Conservation (phyloP, 2,329 filamentous ascomycete genomes). For the Ambrosiella beaveri region DNA sequence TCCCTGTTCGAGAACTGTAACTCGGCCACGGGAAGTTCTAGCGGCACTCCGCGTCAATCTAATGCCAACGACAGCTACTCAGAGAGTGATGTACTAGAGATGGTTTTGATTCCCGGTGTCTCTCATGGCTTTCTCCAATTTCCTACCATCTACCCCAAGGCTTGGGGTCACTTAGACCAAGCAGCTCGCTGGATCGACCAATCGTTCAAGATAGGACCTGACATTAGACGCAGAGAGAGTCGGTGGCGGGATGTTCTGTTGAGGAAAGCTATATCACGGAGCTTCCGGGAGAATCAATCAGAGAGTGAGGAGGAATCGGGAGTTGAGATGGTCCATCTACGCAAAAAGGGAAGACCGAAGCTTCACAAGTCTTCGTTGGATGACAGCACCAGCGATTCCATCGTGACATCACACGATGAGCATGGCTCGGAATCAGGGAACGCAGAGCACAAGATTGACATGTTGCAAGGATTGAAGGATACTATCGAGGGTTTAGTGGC, state of each 20-base stretch:
- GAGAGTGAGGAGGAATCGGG: slow-evolving; percentile 47
- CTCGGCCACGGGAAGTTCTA: slow-evolving; percentile 9
- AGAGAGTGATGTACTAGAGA: slow-evolving; percentile 38
- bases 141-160: slow-evolving; percentile 70
- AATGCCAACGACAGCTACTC: slow-evolving; percentile 24
- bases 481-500: slow-evolving; percentile 15
- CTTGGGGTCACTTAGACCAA: slow-evolving; percentile 70
- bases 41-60: slow-evolving; percentile 12
- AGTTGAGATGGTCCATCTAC: slow-evolving; percentile 60
- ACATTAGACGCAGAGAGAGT: slow-evolving; percentile 6
- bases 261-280: slow-evolving; percentile 3
- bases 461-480: slow-evolving; percentile 17
- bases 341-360: slow-evolving; percentile 17
- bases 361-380: not conserved
- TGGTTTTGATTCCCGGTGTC: slow-evolving; percentile 71
- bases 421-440: slow-evolving; percentile 15
- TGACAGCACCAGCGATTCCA: slow-evolving; percentile 12
- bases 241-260: not conserved
- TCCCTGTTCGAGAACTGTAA: slow-evolving; percentile 9
- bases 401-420: slow-evolving; percentile 14
- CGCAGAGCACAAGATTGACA: slow-evolving; percentile 17
- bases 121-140: slow-evolving; percentile 93
- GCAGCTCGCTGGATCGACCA: slow-evolving; percentile 70
- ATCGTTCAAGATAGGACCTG: slow-evolving; percentile 33
- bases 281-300: not conserved